These are phyloP conservation scores for Schwanniomyces occidentalis DNA, from an alignment of 805 yeast genomes.

Conservation along the genomic window DNA sequence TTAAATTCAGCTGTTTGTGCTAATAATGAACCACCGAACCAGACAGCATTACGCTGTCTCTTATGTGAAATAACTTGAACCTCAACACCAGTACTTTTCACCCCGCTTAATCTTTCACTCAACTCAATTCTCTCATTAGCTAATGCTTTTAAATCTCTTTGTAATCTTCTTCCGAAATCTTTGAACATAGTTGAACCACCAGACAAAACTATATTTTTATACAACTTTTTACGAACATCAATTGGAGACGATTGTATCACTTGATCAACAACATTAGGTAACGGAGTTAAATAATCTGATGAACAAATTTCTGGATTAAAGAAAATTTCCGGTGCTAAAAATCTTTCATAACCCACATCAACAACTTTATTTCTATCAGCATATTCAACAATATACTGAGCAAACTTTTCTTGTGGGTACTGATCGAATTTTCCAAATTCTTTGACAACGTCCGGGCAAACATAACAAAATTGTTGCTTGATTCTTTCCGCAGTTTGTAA, in stretches of 20 bases:
- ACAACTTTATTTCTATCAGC: constrained; percentile 68
- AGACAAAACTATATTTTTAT: constrained; percentile 90
- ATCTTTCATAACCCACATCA: constrained; percentile 97
- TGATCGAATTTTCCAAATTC: constrained; percentile 94
- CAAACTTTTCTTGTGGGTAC: constrained; percentile 85
- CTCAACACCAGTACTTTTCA: constrained; percentile 88
- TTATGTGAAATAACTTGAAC: constrained; percentile 97
- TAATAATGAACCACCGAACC: constrained; percentile 97
- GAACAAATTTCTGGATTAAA: constrained; percentile 97
- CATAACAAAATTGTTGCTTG: constrained; percentile 96
- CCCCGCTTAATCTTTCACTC: constrained; percentile 74
- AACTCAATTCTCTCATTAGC: constrained; percentile 86
- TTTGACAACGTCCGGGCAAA: constrained; percentile 95
- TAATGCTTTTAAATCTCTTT: constrained; percentile 84
- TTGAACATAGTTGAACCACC: constrained; percentile 99
- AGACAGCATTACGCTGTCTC: constrained; percentile 97
- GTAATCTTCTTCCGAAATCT: constrained; percentile 96
- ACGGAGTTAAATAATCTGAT: constrained; percentile 91
- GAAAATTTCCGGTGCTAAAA: constrained; percentile 98
- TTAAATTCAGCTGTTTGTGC: constrained; percentile 98
- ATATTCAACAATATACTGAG: constrained; percentile 85
- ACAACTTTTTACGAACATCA: constrained; percentile 95
- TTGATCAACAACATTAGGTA: constrained; percentile 93
- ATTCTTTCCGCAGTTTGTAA: constrained; percentile 95
- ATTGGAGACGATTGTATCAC: constrained; percentile 95